Evolutionary conservation across 2,329 filamentous ascomycete genomes (phyloP), one percentile per base, ranked within the genome.

Genomic region (Epichloe bromicola): DNA sequence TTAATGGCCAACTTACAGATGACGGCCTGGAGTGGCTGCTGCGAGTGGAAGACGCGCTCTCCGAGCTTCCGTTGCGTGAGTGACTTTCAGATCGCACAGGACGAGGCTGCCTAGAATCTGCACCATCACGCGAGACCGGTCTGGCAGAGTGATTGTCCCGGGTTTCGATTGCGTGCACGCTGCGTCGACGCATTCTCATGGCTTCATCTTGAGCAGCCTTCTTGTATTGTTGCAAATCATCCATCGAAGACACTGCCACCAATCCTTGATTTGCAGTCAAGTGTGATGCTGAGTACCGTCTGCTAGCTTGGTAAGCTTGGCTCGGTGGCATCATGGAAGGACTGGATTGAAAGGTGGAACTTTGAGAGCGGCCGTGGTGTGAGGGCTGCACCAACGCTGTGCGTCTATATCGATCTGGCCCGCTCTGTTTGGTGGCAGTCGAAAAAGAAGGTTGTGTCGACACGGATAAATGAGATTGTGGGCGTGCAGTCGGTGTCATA

Each of bases 401-500:
- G 67, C 89, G 83, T 59, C 89, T 79, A 65, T 96, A 96, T 53
- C 91, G 81, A 64, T 95, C 89, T 1, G 79, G 73, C 4, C 75
- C 72, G 41, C 82, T 75, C 66, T 83, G 61, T 58, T 74, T 37
- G 57, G 52, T 48, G 53, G 54, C 34, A 1, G 59, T 55, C 36
- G 62, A 55, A 68, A 64, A 82, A 56, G 68, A 76, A 46, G 79
- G 75, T 57, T 73, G 73, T 20, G 65, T 67, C 12, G 69, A 58
- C 3, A 67, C 61, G 42, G 69, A 67, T 23, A 70, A 48, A 33
- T 69, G 68, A 12, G 72, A 68, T 56, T 74, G 74, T 15, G 71
- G 72, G 51, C 68, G 70, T 52, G 66, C 62, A 36, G 65, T 59
- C 14, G 67, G 61, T 4, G 65, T 57, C 8, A 72, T 67, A 40